Conservation (phyloP, 2,329 filamentous ascomycete genomes). For the Tolypocladium tundrense region DNA sequence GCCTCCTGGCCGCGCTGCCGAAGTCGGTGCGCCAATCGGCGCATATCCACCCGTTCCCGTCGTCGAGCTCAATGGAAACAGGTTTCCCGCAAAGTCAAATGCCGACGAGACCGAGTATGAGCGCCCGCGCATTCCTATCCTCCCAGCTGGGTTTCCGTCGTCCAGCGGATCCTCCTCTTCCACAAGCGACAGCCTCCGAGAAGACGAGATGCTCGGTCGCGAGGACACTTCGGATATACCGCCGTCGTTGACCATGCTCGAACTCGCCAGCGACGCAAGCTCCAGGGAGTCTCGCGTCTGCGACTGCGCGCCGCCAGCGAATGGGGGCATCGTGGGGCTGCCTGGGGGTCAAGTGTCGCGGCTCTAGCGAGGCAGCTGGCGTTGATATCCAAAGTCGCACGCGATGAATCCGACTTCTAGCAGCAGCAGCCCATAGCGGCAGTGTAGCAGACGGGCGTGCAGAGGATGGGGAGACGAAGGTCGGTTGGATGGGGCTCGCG, state of each 20-base stretch:
- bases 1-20: constrained; percentile 32
- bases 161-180: constrained; percentile 72
- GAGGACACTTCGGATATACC: constrained; percentile 58
- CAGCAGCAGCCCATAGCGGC: constrained; percentile 16
- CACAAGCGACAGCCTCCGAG: constrained; percentile 70
- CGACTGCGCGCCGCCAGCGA: constrained; percentile 26
- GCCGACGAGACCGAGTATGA: constrained; percentile 86
- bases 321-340: constrained; percentile 28
- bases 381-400: not conserved
- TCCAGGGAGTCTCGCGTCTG: constrained; percentile 82
- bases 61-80: constrained; percentile 86
- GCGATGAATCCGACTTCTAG: constrained; percentile 4
- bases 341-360: not conserved
- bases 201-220: constrained; percentile 82
- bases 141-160: constrained; percentile 40
- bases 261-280: constrained; percentile 87
- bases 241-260: constrained; percentile 45
- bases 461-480: not conserved
- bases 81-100: constrained; percentile 88
- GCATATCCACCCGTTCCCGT: constrained; percentile 65
- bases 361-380: not conserved
- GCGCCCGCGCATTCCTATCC: constrained; percentile 32
- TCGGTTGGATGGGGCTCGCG: not conserved
- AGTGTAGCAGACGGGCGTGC: not conserved
- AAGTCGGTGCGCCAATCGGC: constrained; percentile 68